Evolutionary conservation across 1,284 basidiomycete species (phyloP).

Genomic region (Cutaneotrichosporon sp.): DNA sequence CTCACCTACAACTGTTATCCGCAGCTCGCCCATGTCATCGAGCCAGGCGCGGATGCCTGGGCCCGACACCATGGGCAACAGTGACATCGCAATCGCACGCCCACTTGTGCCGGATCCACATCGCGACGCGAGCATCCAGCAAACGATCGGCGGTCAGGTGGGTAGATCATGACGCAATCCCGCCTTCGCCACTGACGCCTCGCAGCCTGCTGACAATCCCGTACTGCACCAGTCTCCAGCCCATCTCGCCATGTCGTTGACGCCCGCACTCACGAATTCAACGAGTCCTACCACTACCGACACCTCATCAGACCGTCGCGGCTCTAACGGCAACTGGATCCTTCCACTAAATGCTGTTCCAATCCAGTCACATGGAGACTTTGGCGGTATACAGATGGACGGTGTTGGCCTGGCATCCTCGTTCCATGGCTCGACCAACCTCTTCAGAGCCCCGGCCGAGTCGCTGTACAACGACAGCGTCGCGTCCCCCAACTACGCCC

Average conservation of each 20-base stretch:
- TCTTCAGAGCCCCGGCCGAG: background rate
- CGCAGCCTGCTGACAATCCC: background rate
- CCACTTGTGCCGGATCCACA: conserved; percentile 14
- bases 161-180: background rate
- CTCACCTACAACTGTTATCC: background rate
- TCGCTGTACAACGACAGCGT: conserved; percentile 3
- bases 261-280: conserved; percentile 40
- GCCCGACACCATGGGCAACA: background rate
- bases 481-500: conserved; percentile 12
- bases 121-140: conserved; percentile 9
- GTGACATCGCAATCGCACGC: background rate
- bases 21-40: background rate
- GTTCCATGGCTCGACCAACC: conserved; percentile 6
- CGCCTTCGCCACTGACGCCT: background rate
- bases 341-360: conserved; percentile 7
- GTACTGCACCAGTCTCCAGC: conserved; percentile 16
- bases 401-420: conserved; percentile 6
- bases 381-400: conserved; percentile 8
- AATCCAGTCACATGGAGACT: background rate
- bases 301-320: conserved; percentile 12
- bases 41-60: background rate
- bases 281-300: conserved; percentile 37
- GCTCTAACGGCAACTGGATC: conserved; percentile 14
- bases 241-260: conserved; percentile 25
- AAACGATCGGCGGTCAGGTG: conserved; percentile 1